These are phyloP conservation scores for Pyrenophora teres DNA, from an alignment of 2,329 filamentous ascomycete genomes.

Conservation along the genomic window DNA sequence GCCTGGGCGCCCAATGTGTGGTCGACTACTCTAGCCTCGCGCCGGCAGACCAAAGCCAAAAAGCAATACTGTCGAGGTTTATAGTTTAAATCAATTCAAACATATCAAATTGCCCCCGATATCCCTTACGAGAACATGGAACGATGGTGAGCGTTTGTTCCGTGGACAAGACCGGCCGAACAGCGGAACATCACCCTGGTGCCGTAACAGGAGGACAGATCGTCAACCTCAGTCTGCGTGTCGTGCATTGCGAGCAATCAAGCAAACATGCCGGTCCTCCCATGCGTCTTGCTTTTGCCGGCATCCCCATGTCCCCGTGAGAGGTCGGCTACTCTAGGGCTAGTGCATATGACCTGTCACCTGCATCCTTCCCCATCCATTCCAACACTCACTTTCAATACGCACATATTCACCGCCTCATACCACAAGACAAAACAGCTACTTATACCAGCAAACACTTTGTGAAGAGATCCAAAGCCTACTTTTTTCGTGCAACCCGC, in stretches of 20 bases:
- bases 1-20: background rate
- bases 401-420: conserved; percentile 5
- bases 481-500: background rate
- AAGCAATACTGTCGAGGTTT: background rate
- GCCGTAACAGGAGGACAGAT: conserved; percentile 7
- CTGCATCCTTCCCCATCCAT: conserved; percentile 8
- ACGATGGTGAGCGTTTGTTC: conserved; percentile 2
- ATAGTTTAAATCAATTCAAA: conserved; percentile 10
- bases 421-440: background rate
- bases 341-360: conserved; percentile 13
- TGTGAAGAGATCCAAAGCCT: background rate
- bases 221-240: conserved; percentile 9
- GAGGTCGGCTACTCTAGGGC: conserved; percentile 5
- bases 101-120: background rate
- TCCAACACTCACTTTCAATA: background rate
- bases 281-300: conserved; percentile 12
- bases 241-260: conserved; percentile 5
- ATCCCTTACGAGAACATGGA: background rate
- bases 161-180: conserved; percentile 5
- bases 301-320: conserved; percentile 10
- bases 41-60: background rate
- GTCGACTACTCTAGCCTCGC: background rate
- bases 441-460: background rate
- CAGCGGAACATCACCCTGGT: conserved; percentile 7
- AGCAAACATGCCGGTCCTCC: conserved; percentile 12